Evolutionary conservation across 2,329 filamentous ascomycete species (phyloP).

Genomic region (Diplodia scrobiculata): DNA sequence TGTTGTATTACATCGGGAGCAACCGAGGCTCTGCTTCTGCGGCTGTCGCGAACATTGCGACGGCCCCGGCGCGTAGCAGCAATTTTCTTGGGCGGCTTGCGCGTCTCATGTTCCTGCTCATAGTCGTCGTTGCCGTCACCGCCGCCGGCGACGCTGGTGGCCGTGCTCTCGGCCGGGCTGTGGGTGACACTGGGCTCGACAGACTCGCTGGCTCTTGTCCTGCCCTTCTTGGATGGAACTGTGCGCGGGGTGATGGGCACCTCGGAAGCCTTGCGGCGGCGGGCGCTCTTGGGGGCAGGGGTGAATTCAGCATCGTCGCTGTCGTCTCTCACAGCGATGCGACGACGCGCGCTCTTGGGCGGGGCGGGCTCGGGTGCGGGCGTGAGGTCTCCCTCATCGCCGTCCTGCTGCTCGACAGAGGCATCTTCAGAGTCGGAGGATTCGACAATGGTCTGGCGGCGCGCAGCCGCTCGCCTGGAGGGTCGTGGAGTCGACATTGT

Average conservation of each 20-base stretch:
- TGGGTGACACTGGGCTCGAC: constrained; percentile 64
- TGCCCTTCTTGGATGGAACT: constrained; percentile 45
- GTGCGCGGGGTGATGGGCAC: constrained; percentile 52
- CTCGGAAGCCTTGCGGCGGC: constrained; percentile 49
- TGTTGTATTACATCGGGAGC: constrained; percentile 26
- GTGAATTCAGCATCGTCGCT: constrained; percentile 78
- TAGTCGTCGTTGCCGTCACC: neutral
- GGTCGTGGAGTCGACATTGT: constrained; percentile 49
- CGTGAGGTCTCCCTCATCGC: constrained; percentile 77
- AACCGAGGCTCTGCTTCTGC: constrained; percentile 25
- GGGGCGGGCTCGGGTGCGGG: constrained; percentile 64
- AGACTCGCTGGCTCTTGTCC: constrained; percentile 53
- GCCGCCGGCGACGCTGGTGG: constrained; percentile 2
- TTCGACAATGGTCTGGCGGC: constrained; percentile 71
- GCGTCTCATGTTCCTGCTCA: neutral
- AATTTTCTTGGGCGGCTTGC: constrained; percentile 20
- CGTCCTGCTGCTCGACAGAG: constrained; percentile 59
- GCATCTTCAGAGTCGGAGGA: constrained; percentile 73
- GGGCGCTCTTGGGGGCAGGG: constrained; percentile 57
- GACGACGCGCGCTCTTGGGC: constrained; percentile 59
- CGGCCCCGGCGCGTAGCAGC: constrained; percentile 17
- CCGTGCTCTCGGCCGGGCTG: constrained; percentile 48
- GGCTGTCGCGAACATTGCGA: constrained; percentile 28
- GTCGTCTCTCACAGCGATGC: constrained; percentile 60
- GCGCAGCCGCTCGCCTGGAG: constrained; percentile 62